Conservation (phyloP, 2,329 filamentous ascomycete genomes). For the Pseudogymnoascus sp. region DNA sequence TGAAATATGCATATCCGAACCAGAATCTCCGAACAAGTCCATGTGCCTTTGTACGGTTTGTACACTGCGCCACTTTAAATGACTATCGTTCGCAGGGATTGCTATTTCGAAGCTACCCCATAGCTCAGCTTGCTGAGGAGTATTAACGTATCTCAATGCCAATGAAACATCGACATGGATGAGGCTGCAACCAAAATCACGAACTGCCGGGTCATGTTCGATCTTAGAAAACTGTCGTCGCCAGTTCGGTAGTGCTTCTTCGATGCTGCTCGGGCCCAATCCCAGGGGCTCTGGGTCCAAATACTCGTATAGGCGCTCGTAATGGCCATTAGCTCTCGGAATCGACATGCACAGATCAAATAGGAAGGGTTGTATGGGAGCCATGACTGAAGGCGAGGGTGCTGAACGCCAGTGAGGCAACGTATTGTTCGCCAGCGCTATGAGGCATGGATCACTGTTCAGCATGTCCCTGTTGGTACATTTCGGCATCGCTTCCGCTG, state of each 20-base stretch:
- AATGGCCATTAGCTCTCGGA: slow-evolving; percentile 52
- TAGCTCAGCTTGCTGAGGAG: slow-evolving; percentile 53
- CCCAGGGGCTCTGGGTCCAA: neutral
- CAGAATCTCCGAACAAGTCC: slow-evolving; percentile 41
- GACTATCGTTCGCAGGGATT: slow-evolving; percentile 40
- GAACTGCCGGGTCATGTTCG: slow-evolving; percentile 40
- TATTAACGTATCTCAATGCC: slow-evolving; percentile 48
- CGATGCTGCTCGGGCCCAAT: neutral
- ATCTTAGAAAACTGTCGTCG: slow-evolving; percentile 51
- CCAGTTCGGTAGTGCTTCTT: slow-evolving; percentile 48
- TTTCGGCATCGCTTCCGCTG: slow-evolving; percentile 43
- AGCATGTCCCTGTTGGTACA: slow-evolving; percentile 51
- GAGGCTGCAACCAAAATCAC: slow-evolving; percentile 48
- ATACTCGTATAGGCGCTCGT: slow-evolving; percentile 31
- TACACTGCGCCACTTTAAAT: slow-evolving; percentile 51
- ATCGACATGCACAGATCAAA: slow-evolving; percentile 49
- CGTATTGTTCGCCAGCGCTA: slow-evolving; percentile 48
- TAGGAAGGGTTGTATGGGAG: neutral
- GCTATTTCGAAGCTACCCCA: slow-evolving; percentile 52
- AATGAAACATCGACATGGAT: slow-evolving; percentile 57
- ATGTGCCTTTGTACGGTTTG: slow-evolving; percentile 50
- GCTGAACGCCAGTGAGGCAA: slow-evolving; percentile 51
- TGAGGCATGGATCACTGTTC: slow-evolving; percentile 58
- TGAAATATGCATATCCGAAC: slow-evolving; percentile 32
- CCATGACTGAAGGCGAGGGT: slow-evolving; percentile 34